These are phyloP conservation scores for Phalaenopsis aphrodite DNA, from an alignment of 106 monocot genomes.

Conservation along the genomic window DNA sequence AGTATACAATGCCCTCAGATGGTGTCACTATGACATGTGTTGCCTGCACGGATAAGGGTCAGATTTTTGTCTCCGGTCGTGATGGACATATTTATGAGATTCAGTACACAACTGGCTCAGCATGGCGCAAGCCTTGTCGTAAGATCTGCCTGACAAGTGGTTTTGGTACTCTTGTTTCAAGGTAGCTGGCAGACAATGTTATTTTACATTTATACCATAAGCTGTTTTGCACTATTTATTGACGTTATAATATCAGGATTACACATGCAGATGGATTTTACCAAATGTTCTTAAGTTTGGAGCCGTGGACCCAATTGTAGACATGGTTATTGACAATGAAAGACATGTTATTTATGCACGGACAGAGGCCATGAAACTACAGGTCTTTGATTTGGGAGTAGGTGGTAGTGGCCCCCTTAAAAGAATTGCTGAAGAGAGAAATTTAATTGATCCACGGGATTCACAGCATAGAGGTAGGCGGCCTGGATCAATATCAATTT, in stretches of 20 bases:
- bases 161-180: slow-evolving; percentile 69
- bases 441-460: slow-evolving; percentile 82
- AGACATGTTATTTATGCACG: slow-evolving; percentile 76
- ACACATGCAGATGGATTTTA: slow-evolving; percentile 56
- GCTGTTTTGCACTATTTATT: not conserved
- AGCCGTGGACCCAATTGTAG: slow-evolving; percentile 73
- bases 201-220: not conserved
- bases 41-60: slow-evolving; percentile 68
- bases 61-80: slow-evolving; percentile 82
- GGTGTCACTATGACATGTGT: slow-evolving; percentile 89
- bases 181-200: slow-evolving; percentile 19
- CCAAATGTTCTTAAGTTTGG: slow-evolving; percentile 91
- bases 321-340: slow-evolving; percentile 89
- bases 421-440: slow-evolving; percentile 82
- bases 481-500: slow-evolving; percentile 35
- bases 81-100: slow-evolving; percentile 95
- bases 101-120: slow-evolving; percentile 72
- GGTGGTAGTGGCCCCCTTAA: slow-evolving; percentile 69
- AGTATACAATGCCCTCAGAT: slow-evolving; percentile 78
- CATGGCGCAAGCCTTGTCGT: slow-evolving; percentile 82
- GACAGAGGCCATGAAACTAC: slow-evolving; percentile 89
- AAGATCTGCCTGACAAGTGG: slow-evolving; percentile 80
- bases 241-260: not conserved
- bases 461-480: slow-evolving; percentile 59
- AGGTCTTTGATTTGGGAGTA: slow-evolving; percentile 74